Percentiles rank a stretch among this genome's conserved stretches.
Conservation (phyloP, 139 green algal genomes). For the Cymbomonas tetramitiformis region DNA sequence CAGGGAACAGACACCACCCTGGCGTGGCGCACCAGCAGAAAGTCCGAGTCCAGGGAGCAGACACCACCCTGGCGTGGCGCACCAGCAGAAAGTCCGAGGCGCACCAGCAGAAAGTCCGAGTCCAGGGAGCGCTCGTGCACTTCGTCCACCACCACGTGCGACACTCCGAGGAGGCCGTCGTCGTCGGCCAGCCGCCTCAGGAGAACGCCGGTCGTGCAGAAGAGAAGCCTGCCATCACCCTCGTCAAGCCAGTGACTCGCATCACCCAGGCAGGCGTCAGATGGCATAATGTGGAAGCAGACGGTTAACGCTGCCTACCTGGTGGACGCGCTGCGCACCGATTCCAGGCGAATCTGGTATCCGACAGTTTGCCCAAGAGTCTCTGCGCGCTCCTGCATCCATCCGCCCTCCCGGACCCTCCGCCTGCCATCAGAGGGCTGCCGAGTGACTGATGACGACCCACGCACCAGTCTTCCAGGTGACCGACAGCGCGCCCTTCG, state of each 20-base stretch:
- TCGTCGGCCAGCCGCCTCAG: conserved; percentile 31
- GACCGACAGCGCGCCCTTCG: no score
- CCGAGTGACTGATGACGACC: no score
- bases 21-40: no score
- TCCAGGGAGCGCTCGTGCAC: conserved; percentile 69
- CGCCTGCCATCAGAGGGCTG: not conserved
- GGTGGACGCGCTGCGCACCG: conserved; percentile 4
- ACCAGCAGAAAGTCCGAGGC: no score
- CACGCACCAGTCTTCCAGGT: no score
- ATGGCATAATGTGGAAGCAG: no score
- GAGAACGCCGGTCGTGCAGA: conserved; percentile 42
- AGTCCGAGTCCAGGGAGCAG: no score
- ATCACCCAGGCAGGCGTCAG: no score
- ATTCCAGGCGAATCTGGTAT: conserved; percentile 46
- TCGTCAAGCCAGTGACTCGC: no score
- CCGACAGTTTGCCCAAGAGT: conserved; percentile 38
- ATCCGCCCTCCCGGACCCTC: not conserved
- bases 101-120: conserved; percentile 66
- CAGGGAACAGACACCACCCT: no score
- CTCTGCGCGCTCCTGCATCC: conserved; percentile 28
- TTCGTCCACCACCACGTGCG: conserved; percentile 61
- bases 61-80: conserved; percentile 33
- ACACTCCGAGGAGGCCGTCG: conserved; percentile 25
- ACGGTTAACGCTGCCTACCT: no score
- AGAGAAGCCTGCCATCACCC: no score